Conservation (phyloP, 2,329 filamentous ascomycete genomes). For the Phyllosticta citriasiana region DNA sequence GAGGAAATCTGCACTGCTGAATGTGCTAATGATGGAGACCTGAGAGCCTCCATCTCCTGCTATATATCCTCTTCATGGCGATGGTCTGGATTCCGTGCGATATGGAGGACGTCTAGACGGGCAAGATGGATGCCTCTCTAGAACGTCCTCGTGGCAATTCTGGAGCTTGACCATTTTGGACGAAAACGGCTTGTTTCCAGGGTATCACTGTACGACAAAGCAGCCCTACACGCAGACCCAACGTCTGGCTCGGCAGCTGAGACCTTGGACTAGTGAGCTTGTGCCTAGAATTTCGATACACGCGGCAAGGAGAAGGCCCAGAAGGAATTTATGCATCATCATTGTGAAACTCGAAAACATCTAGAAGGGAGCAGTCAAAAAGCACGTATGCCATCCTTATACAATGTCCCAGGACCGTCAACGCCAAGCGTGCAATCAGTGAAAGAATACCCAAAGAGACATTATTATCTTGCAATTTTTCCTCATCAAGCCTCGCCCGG, state of each 20-base stretch:
- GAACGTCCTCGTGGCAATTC: constrained; percentile 10
- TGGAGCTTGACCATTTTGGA: constrained; percentile 7
- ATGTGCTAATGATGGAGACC: background rate
- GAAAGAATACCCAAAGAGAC: constrained; percentile 13
- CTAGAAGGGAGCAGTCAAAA: constrained; percentile 2
- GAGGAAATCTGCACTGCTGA: constrained; percentile 2
- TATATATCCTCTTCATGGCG: constrained; percentile 21
- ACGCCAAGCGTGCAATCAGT: constrained; percentile 6
- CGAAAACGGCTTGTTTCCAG: constrained; percentile 7
- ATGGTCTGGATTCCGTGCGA: constrained; percentile 22
- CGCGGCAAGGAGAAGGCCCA: constrained; percentile 1
- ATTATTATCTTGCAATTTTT: constrained; percentile 11
- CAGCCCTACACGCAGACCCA: background rate
- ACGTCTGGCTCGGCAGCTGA: background rate
- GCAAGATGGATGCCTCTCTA: background rate
- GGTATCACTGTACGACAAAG: constrained; percentile 8
- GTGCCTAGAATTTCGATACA: constrained; percentile 5
- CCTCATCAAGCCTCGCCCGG: constrained; percentile 24
- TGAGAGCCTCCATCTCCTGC: constrained; percentile 12
- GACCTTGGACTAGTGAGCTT: background rate
- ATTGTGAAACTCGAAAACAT: constrained; percentile 8
- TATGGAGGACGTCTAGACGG: background rate
- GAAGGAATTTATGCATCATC: constrained; percentile 9
- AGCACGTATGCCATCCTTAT: constrained; percentile 2
- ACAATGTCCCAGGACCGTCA: constrained; percentile 6